Conservation (phyloP, 305 asterid genomes). For the Plantago rigida region DNA sequence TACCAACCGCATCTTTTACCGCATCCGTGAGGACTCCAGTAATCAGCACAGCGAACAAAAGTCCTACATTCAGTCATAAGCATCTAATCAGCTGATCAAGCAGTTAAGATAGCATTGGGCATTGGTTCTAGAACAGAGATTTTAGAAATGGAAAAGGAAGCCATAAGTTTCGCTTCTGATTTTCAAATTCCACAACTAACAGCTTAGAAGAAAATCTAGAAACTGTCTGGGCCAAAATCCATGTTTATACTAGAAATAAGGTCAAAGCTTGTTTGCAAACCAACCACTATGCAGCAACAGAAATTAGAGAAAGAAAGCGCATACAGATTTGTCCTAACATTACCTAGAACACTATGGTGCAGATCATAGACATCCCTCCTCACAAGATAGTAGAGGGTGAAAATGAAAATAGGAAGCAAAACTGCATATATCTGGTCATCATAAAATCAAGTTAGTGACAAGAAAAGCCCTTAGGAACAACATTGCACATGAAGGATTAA, state of each 20-base stretch:
- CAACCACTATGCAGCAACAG: neutral
- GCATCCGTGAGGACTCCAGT: slow-evolving; percentile 83
- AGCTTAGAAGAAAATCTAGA: neutral
- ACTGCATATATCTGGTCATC: slow-evolving; percentile 58
- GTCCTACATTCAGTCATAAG: slow-evolving; percentile 38
- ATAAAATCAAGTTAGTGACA: slow-evolving; percentile 14
- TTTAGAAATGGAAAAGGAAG: no score
- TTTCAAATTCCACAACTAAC: slow-evolving; percentile 10
- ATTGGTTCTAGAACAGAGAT: no score
- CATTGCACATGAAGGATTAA: neutral
- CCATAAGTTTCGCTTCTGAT: slow-evolving; percentile 31
- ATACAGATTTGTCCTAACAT: slow-evolving; percentile 52
- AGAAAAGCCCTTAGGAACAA: neutral
- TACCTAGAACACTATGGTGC: slow-evolving; percentile 83
- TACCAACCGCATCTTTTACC: slow-evolving; percentile 92
- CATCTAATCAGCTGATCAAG: no score
- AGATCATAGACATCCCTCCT: slow-evolving; percentile 63
- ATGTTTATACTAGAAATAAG: no score
- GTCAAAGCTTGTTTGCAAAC: neutral
- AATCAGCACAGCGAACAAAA: slow-evolving; percentile 70
- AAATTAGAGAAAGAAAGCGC: slow-evolving; percentile 41
- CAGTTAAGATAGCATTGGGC: no score
- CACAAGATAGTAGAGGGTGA: slow-evolving; percentile 54
- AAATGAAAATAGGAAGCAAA: slow-evolving; percentile 59
- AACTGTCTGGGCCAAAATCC: no score